Percentiles rank a stretch among this genome's conserved stretches.
Evolutionary conservation across 805 yeast genomes (phyloP).

Genomic region (Candida loeiensis): DNA sequence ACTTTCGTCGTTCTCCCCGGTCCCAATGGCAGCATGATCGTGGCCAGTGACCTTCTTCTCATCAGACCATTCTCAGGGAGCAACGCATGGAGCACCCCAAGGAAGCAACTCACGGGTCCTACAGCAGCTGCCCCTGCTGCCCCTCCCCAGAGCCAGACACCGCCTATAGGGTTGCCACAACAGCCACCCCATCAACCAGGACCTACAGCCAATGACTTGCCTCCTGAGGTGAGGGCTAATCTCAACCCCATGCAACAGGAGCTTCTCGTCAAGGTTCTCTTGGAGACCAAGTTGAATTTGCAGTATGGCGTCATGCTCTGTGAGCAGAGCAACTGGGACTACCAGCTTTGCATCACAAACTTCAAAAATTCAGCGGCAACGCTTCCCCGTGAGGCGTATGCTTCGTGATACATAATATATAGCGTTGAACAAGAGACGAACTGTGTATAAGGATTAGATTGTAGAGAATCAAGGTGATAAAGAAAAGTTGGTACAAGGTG

Average conservation of each 20-base stretch:
- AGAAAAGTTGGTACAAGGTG: too few relatives aligned
- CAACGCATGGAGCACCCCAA: constrained; percentile 50
- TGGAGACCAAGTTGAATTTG: constrained; percentile 72
- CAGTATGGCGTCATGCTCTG: constrained; percentile 79
- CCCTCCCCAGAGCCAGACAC: constrained; percentile 13
- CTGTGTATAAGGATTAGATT: too few relatives aligned
- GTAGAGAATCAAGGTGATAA: too few relatives aligned
- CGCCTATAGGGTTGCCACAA: constrained; percentile 12
- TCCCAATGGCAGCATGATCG: constrained; percentile 64
- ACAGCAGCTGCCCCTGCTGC: constrained; percentile 11
- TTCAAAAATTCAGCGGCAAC: constrained; percentile 65
- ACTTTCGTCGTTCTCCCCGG: constrained; percentile 73
- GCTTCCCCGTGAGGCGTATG: constrained; percentile 41
- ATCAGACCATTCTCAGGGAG: constrained; percentile 57
- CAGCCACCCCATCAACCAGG: constrained; percentile 8
- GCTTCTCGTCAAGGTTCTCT: constrained; percentile 58
- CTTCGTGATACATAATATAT: constrained; percentile 2
- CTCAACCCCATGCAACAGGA: constrained; percentile 57
- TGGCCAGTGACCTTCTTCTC: constrained; percentile 80
- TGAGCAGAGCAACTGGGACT: constrained; percentile 86
- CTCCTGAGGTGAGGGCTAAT: constrained; percentile 52
- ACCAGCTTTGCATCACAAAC: constrained; percentile 60
- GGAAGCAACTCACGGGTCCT: constrained; percentile 7
- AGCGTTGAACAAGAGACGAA: too few relatives aligned
- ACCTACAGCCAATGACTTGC: constrained; percentile 41